Base-by-base conservation (phyloP, 2,329 filamentous ascomycete genomes). In the Aspergillus fijiensis region DNA sequence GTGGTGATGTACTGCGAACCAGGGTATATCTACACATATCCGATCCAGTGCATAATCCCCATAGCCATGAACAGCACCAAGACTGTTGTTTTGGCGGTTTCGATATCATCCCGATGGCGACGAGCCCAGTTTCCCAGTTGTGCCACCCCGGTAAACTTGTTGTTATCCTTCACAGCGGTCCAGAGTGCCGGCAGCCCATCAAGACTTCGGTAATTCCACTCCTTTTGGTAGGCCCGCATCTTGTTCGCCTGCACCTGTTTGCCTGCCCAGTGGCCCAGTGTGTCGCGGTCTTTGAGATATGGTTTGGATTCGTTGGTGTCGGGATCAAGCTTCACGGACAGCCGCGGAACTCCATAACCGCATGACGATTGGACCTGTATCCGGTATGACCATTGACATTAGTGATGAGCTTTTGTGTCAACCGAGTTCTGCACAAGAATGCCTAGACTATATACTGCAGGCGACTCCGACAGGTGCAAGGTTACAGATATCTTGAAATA, bases 301-400 rank as follows among this genome's bases (percentile, higher is more conserved):
- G 68, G 66, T 21, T 60, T 63, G 16, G 65, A 55, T 48, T 68
- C 55, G 27, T 67, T 59, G 39, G 64, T 68, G 3, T 69, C 57
- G 4, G 66, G 59, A 59, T 81, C 79, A 7, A 75, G 61, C 9
- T 62, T 68, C 68, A 79, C 67, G 66, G 77, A 65, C 12, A 87
- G 73, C 31, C 81, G 76, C 1, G 87, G 87, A 7, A 90, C 86
- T 25, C 83, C 85, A 65, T 81, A 90, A 6, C 88, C 87, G 68
- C 87, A 90, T 54, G 83, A 85, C 10, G 85, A 89, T 79, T 89
- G 86, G n/a, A 66, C 64, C 67, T 67, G 29, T 25, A 57, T 3
- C 7, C 3, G n/a, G 31, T 11, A 10, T 31, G 33, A 47, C 3
- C 0, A 35, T 7, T 7, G 27, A 48, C n/a, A 25, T 39, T 47